A percentile compares a stretch with the other conserved stretches of the same genome.
Evolutionary conservation across 2,329 filamentous ascomycete species (phyloP).

Genomic region (Xylariaceae sp.): DNA sequence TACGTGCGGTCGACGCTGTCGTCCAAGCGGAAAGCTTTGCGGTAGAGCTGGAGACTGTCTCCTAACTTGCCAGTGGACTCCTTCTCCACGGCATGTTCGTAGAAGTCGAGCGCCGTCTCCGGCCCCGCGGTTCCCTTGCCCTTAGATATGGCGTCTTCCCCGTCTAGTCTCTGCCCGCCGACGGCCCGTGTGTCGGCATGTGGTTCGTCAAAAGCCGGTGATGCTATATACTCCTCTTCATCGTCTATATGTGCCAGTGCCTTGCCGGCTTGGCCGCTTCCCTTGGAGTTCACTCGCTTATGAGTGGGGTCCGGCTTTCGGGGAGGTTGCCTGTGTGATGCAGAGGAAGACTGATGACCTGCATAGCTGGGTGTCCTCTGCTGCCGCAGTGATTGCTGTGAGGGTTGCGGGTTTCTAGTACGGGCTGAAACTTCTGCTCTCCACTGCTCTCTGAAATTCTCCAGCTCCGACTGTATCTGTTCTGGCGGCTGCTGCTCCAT

Average conservation of each 20-base stretch:
- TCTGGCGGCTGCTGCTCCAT: slow-evolving; percentile 20
- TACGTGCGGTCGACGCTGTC: slow-evolving; percentile 76
- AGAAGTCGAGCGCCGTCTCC: slow-evolving; percentile 74
- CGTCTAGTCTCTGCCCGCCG: slow-evolving; percentile 11
- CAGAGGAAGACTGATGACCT: slow-evolving; percentile 9
- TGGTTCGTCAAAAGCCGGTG: slow-evolving; percentile 25
- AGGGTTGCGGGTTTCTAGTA: slow-evolving; percentile 24
- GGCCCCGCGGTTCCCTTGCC: slow-evolving; percentile 19
- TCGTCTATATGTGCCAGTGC: slow-evolving; percentile 21
- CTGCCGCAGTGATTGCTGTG: slow-evolving; percentile 11
- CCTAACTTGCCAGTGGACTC: slow-evolving; percentile 79
- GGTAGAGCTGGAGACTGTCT: slow-evolving; percentile 81
- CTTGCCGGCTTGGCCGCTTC: slow-evolving; percentile 5
- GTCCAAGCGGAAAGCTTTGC: slow-evolving; percentile 89
- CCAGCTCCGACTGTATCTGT: slow-evolving; percentile 60
- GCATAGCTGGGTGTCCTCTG: slow-evolving; percentile 8
- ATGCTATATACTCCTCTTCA: slow-evolving; percentile 23
- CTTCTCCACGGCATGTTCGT: slow-evolving; percentile 83
- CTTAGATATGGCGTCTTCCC: slow-evolving; percentile 7
- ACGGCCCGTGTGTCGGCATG: slow-evolving; percentile 9
- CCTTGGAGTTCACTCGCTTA: slow-evolving; percentile 13
- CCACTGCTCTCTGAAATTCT: slow-evolving; percentile 82
- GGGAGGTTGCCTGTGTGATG: slow-evolving; percentile 9
- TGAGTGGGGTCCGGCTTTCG: slow-evolving; percentile 3
- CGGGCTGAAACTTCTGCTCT: slow-evolving; percentile 61